Percentiles rank a stretch among this genome's conserved stretches.
Evolutionary conservation across 148 eudicot genomes (phyloP).

Genomic region (Cornus kousa): DNA sequence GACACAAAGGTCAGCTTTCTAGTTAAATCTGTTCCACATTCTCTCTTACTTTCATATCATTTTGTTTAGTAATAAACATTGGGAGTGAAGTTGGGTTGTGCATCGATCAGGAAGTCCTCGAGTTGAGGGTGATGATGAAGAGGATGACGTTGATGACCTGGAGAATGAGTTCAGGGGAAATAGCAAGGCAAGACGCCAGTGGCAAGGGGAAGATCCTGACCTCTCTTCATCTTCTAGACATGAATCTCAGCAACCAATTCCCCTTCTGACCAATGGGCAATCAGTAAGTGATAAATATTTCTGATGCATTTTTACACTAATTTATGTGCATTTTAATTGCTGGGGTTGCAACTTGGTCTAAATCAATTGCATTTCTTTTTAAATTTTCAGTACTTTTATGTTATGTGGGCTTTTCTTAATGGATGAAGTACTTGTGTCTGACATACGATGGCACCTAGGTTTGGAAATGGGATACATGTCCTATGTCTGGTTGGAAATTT

Average conservation of each 20-base stretch:
- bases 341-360: not conserved
- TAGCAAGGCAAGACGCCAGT: constrained; percentile 61
- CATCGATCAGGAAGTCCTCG: constrained; percentile 60
- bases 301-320: not conserved
- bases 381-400: not conserved
- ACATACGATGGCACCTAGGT: too few relatives aligned
- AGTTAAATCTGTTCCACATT: not conserved
- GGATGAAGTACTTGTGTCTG: too few relatives aligned
- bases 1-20: constrained; percentile 68
- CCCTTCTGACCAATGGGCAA: constrained; percentile 85
- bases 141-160: constrained; percentile 90
- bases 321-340: not conserved
- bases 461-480: too few relatives aligned
- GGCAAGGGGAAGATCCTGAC: constrained; percentile 81
- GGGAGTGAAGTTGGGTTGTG: constrained; percentile 8
- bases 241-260: constrained; percentile 79
- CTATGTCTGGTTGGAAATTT: too few relatives aligned
- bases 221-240: constrained; percentile 85
- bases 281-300: constrained; percentile 42
- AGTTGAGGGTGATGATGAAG: constrained; percentile 88
- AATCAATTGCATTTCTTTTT: not conserved
- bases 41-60: not conserved
- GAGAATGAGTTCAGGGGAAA: constrained; percentile 85
- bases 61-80: not conserved
- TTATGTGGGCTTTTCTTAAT: not conserved